These are phyloP conservation scores for Pichia sp. DNA, from an alignment of 1,139 yeast species.

Conservation along the genomic window DNA sequence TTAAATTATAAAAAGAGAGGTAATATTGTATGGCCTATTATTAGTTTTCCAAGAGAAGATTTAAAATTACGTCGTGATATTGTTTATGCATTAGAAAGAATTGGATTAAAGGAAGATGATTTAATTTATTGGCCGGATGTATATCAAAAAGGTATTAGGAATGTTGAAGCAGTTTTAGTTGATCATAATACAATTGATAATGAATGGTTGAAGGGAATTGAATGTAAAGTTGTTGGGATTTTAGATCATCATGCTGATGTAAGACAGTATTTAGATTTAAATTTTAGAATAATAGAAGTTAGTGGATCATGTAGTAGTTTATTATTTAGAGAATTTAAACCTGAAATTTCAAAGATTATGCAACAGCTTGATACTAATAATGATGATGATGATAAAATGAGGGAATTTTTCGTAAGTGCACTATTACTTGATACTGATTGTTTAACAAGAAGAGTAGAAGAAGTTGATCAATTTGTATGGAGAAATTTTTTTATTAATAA, in stretches of 20 bases:
- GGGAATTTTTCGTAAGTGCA: no score
- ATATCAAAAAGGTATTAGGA: slow-evolving; percentile 20
- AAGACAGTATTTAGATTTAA: no score
- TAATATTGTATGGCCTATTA: slow-evolving; percentile 48
- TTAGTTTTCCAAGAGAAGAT: slow-evolving; percentile 67
- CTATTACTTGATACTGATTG: no score
- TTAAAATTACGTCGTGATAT: slow-evolving; percentile 69
- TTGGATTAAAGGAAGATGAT: slow-evolving; percentile 42
- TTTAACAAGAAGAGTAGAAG: no score
- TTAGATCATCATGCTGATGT: slow-evolving; percentile 91
- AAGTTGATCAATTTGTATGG: no score
- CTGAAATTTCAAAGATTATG: no score
- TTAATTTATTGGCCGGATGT: slow-evolving; percentile 58
- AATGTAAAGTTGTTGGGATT: slow-evolving; percentile 48
- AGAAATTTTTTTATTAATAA: no score
- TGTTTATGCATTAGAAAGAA: slow-evolving; percentile 42
- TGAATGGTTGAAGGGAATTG: slow-evolving; percentile 28
- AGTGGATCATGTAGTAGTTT: slow-evolving; percentile 78
- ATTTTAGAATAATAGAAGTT: no score
- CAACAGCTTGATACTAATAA: no score
- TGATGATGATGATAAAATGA: no score
- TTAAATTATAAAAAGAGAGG: slow-evolving; percentile 12
- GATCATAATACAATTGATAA: slow-evolving; percentile 57
- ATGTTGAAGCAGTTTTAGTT: slow-evolving; percentile 42
- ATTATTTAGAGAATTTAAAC: slow-evolving; percentile 37